Evolutionary conservation across 2,329 filamentous ascomycete species (phyloP).

Genomic region (Cladobotryum protrusum): DNA sequence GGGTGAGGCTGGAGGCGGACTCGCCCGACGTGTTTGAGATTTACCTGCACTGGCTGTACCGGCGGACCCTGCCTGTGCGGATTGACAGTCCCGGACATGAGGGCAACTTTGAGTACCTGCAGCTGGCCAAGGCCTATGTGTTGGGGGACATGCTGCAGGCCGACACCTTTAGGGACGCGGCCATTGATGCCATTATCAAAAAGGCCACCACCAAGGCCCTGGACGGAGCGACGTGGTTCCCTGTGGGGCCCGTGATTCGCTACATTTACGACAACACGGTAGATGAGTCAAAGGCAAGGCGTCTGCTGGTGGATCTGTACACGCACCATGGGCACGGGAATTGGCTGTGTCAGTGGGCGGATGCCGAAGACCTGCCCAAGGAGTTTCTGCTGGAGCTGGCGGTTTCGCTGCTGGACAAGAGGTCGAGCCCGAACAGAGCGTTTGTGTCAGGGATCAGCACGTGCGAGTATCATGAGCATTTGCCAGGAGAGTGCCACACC

Average conservation of each 20-base stretch:
- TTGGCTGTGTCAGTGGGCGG: not conserved
- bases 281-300: not conserved
- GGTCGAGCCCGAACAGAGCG: not conserved
- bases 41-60: constrained; percentile 11
- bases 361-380: not conserved
- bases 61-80: constrained; percentile 2
- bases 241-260: constrained; percentile 1
- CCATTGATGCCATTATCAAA: constrained; percentile 6
- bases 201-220: constrained; percentile 1
- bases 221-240: not conserved
- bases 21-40: constrained; percentile 4
- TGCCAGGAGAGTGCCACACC: not conserved
- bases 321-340: not conserved
- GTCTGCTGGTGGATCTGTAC: constrained; percentile 6
- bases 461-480: not conserved
- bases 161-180: constrained; percentile 7
- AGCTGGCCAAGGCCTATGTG: constrained; percentile 10
- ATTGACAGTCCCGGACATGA: constrained; percentile 1
- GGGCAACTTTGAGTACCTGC: constrained; percentile 6
- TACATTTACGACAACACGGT: constrained; percentile 6
- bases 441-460: not conserved
- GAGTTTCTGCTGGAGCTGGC: constrained; percentile 4
- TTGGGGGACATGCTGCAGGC: constrained; percentile 10
- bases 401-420: not conserved
- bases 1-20: not conserved